Evolutionary conservation across 2,329 filamentous ascomycete genomes (phyloP).

Genomic region (Dothideomycetidae sp.): DNA sequence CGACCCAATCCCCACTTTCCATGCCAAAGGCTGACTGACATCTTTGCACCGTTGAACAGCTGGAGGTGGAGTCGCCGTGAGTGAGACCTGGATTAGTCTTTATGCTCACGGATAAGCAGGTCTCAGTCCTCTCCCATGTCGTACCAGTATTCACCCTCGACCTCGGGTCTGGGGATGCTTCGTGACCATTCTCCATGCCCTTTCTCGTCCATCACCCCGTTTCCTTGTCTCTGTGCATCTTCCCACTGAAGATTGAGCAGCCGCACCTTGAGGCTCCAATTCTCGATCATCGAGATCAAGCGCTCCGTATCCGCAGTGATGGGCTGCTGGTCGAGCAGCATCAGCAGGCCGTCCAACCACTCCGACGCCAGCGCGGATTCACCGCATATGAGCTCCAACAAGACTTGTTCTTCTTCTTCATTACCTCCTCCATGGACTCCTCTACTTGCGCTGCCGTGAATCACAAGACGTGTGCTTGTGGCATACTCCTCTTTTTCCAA

Average conservation of each 20-base stretch:
- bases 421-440: neutral
- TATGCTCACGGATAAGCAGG: neutral
- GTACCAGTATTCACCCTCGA: conserved; percentile 92
- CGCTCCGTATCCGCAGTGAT: conserved; percentile 96
- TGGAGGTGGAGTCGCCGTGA: too few species aligned
- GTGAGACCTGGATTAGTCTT: neutral
- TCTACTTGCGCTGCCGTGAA: conserved; percentile 5
- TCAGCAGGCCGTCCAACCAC: conserved; percentile 89
- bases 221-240: conserved; percentile 41
- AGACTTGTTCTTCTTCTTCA: conserved; percentile 44
- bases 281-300: conserved; percentile 67
- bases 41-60: too few species aligned
- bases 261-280: conserved; percentile 86
- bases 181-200: too few species aligned
- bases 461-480: conserved; percentile 9
- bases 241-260: conserved; percentile 84
- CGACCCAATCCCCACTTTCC: too few species aligned
- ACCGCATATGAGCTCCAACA: conserved; percentile 70
- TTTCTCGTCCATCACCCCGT: conserved; percentile 10
- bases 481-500: conserved; percentile 1
- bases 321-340: conserved; percentile 87
- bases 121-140: conserved; percentile 36
- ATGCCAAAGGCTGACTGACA: too few species aligned
- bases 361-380: conserved; percentile 78
- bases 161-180: conserved; percentile 29